Evolutionary conservation across 805 yeast genomes (phyloP), one percentile per base, ranked within the genome.

Genomic region (Yamadazyma laniorum): DNA sequence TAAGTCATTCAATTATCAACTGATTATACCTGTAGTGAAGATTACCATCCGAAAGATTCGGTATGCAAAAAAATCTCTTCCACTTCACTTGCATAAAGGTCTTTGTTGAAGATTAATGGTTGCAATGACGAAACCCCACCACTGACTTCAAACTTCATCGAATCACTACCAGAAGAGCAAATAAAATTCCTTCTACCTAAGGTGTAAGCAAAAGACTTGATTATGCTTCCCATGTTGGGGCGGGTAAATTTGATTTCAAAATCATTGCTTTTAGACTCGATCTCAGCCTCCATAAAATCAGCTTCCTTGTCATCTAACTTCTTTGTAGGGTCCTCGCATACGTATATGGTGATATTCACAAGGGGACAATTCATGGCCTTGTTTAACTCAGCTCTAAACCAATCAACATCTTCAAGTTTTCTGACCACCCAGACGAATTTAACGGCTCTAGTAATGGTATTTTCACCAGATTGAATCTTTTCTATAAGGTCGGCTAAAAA

Each of bases 21-120:
- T n/a, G n/a, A n/a, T n/a, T n/a, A n/a, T n/a, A n/a, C n/a, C n/a
- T n/a, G n/a, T n/a, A n/a, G n/a, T n/a, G n/a, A n/a, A n/a, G n/a
- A 23, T 43, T 48, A 63, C 68, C 68, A 75, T 1, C 77, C 75
- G 50, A 72, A 76, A 25, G 70, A 56, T 48, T 76, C 82, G 0
- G 79, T 70, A 43, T 75, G 79, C 21, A 76, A 50, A 38, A 63
- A 74, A 11, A 75, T 56, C 48, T 76, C 80, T 31, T 66, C 68
- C 11, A 71, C 53, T 1, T 49, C 43, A 26, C 43, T 39, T 25
- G 23, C 49, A 29, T 44, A 40, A 2, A 64, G 54, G 28, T 55
- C 57, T 15, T 50, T 58, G 44, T 57, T 57, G 34, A 62, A 61
- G 3, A 64, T 46, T 27, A 53, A 32, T 2, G 53, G 42, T 47